Evolutionary conservation across 192 early-diverging fungal genomes (phyloP), one percentile per base, ranked within the genome.

Genomic region (Thoreauomyces humboldtii): DNA sequence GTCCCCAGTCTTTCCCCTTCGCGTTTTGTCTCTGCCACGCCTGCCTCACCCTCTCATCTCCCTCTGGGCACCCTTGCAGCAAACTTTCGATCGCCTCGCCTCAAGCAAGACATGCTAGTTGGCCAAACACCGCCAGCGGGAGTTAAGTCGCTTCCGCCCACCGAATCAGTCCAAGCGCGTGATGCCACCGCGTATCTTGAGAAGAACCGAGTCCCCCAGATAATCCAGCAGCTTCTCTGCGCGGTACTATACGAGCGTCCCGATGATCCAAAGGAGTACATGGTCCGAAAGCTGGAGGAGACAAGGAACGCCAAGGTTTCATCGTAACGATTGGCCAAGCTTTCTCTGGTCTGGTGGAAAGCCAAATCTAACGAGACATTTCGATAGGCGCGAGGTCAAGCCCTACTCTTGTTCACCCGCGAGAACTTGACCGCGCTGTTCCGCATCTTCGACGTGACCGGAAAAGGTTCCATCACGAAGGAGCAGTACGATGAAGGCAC

Each of bases 221-320:
- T 76, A 22, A 43, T 79, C 7, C 71, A 76, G 36, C 68, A 70
- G 24, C 62, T 79, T 3, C 29, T 70, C 25, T 69, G 70, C 15
- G 63, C 68, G 7, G n/a, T 65, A 11, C 27, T 79, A 9, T 67
- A 69, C 21, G 62, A 70, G 42, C 57, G 69, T 35, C 77, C 77
- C 27, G 71, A 70, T 25, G 73, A 81, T 43, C 79, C 79, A 19
- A 68, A 53, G 59, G 69, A 72, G 28, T 71, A 70, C 35, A 72
- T 81, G 67, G 67, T 67, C 36, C 70, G 71, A 45, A 73, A 81
- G 47, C 63, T 81, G 31, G 74, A 81, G 55, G 72, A 73, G 42
- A 75, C 76, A 54, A 47, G 69, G 17, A 64, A 37, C 29, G 69
- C 75, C 2, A 72, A 68, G 61, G 78, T 79, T n/a, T n/a, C n/a